Evolutionary conservation across 192 early-diverging fungal genomes (phyloP), one percentile per base, ranked within the genome.

Genomic region (Backusella macrospora): DNA sequence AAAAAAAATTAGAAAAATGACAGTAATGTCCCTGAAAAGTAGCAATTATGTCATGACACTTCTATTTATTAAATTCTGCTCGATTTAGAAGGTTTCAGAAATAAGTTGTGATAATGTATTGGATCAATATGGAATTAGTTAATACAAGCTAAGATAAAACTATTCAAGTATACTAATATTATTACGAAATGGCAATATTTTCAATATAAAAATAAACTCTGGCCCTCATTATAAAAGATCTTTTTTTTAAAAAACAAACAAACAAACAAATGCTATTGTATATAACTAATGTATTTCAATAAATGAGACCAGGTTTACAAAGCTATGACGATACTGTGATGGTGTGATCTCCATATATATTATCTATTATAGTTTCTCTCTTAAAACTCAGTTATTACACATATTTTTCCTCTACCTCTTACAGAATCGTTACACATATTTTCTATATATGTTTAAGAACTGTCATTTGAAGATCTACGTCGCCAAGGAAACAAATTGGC

Each of bases 401-500:
- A n/a, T n/a, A n/a, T n/a, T n/a, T n/a, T n/a, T n/a, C n/a, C n/a
- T n/a, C n/a, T n/a, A n/a, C n/a, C n/a, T n/a, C n/a, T n/a, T n/a
- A n/a, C n/a, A n/a, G n/a, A n/a, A n/a, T 21, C 21, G 52, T 59
- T 59, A 59, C 52, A 59, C 52, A 59, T 59, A 23, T 18, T 59
- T 59, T 59, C 52, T 26, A 59, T 26, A 59, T 23, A 59, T 5
- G 52, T 26, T 59, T 59, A 59, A 21, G 26, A 59, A 26, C 52
- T 59, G 52, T 59, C 52, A 59, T 59, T 59, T 59, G 26, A 12
- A 12, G 52, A 59, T 59, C 52, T 59, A 26, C 52, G 21, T 23
- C 26, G 21, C 52, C 52, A 59, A 59, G 52, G 52, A 59, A 34
- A 23, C 26, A 59, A 59, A 10, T 59, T 49, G 5, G 21, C 52